A percentile compares a stretch with the other conserved stretches of the same genome.
Evolutionary conservation across 331 rosid species (phyloP).

Genomic region (Cydonia oblonga): DNA sequence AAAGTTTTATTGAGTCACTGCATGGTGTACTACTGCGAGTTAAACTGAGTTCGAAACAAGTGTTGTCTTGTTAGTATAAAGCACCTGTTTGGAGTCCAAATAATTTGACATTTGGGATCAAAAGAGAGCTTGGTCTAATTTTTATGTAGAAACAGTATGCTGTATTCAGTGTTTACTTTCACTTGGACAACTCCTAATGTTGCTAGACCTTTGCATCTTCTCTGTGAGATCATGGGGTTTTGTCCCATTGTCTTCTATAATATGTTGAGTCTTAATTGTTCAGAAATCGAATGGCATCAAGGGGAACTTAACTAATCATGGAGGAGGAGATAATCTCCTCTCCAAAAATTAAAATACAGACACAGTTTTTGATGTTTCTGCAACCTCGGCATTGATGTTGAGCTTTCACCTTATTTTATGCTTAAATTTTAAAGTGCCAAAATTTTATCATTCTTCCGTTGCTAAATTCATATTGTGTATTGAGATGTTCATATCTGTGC

Average conservation of each 20-base stretch:
- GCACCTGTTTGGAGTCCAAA: background rate
- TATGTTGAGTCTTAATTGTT: background rate
- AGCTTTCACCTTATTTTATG: background rate
- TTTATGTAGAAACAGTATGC: background rate
- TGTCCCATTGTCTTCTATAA: background rate
- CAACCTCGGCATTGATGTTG: background rate
- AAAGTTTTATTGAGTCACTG: background rate
- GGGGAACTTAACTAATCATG: background rate
- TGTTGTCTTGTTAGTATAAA: background rate
- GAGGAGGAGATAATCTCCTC: background rate
- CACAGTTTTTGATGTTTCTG: background rate
- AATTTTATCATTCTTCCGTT: background rate
- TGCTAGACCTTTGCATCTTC: background rate
- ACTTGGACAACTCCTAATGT: background rate
- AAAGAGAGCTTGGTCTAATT: background rate
- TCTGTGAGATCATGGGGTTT: background rate
- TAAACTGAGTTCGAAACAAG: background rate
- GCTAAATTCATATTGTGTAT: background rate
- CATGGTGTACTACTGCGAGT: background rate
- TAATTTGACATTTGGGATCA: background rate
- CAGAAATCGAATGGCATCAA: background rate
- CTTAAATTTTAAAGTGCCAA: background rate
- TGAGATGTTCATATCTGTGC: conserved; percentile 8
- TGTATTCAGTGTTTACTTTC: background rate
- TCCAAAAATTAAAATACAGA: background rate